These are phyloP conservation scores for Alisma plantagoaquatica DNA, from an alignment of 106 monocot genomes.

Conservation along the genomic window DNA sequence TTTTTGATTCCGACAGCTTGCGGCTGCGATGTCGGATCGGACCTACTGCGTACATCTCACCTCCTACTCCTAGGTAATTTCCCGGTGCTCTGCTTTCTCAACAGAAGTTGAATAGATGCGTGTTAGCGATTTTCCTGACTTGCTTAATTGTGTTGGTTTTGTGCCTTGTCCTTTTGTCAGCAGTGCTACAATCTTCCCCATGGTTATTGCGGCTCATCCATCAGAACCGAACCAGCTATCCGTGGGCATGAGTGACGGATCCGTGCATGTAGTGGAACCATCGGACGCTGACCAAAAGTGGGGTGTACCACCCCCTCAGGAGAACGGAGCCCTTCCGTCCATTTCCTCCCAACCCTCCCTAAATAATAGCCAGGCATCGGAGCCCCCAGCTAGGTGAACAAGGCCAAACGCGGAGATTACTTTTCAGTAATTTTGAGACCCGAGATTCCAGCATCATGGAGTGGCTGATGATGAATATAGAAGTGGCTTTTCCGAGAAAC, in stretches of 20 bases:
- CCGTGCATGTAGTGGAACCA: conserved; percentile 80
- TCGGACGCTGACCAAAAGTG: conserved; percentile 71
- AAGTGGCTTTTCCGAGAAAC: too few relatives aligned
- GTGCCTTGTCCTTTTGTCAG: neutral
- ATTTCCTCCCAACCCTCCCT: conserved; percentile 52
- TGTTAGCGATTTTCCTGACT: neutral
- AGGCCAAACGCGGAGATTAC: too few relatives aligned
- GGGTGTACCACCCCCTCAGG: conserved; percentile 54
- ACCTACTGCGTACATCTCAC: conserved; percentile 57
- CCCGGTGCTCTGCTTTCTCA: neutral
- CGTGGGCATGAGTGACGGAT: conserved; percentile 89
- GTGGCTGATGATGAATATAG: too few relatives aligned
- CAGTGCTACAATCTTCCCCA: conserved; percentile 40
- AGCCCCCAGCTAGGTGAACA: conserved; percentile 67
- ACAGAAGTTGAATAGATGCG: neutral
- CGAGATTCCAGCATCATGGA: too few relatives aligned
- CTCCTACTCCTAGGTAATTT: conserved; percentile 58
- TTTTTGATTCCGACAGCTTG: conserved; percentile 79
- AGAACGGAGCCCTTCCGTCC: conserved; percentile 49
- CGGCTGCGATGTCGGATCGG: conserved; percentile 78
- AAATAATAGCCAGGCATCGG: conserved; percentile 61
- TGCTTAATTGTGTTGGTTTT: neutral
- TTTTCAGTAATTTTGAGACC: too few relatives aligned
- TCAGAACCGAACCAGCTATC: conserved; percentile 86
- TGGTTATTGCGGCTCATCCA: conserved; percentile 83